Evolutionary conservation across 2,329 filamentous ascomycete genomes (phyloP).

Genomic region (Fusarium scirpi): DNA sequence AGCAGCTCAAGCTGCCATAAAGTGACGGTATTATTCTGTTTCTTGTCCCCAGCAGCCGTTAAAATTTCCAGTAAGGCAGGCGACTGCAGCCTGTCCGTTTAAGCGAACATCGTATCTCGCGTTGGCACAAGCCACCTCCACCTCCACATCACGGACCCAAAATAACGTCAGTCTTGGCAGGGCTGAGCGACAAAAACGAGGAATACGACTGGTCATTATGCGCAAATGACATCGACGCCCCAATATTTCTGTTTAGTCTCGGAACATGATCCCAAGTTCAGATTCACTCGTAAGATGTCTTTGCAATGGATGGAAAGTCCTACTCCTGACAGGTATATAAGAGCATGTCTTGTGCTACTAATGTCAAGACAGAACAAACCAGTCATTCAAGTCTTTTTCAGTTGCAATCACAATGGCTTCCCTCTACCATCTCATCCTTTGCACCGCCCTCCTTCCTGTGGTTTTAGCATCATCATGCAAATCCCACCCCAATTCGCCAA

Average conservation of each 20-base stretch:
- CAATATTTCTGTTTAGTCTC: conserved; percentile 24
- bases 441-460: neutral
- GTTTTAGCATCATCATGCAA: conserved; percentile 55
- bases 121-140: conserved; percentile 21
- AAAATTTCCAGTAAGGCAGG: neutral
- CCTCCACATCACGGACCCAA: conserved; percentile 3
- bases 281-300: neutral
- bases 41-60: neutral
- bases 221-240: conserved; percentile 7
- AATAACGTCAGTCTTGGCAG: conserved; percentile 11
- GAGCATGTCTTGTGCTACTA: neutral
- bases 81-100: neutral
- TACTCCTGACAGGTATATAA: conserved; percentile 24
- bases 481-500: conserved; percentile 57
- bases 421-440: conserved; percentile 2
- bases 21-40: too few relatives aligned
- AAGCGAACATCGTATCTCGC: conserved; percentile 17
- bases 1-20: too few relatives aligned
- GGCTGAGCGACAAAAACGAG: conserved; percentile 33
- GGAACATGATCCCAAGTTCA: conserved; percentile 29
- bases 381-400: neutral
- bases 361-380: too few relatives aligned
- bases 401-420: conserved; percentile 17
- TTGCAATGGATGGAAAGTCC: neutral
- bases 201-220: conserved; percentile 28